Evolutionary conservation across 106 monocot genomes (phyloP).

Genomic region (Dioscorea alata): DNA sequence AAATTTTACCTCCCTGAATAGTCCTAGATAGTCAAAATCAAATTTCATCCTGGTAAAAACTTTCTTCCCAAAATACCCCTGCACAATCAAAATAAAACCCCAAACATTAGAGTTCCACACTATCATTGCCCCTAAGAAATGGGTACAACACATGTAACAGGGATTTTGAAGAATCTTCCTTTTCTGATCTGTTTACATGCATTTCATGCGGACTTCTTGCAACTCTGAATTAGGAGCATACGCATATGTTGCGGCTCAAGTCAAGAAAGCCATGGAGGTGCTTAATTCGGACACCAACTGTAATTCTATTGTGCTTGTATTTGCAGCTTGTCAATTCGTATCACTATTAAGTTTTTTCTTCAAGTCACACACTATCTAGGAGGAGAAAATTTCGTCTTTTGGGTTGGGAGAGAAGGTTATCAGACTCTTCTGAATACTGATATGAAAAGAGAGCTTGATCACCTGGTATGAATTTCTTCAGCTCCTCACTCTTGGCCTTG

Average conservation of each 20-base stretch:
- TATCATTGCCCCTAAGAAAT: too few relatives aligned
- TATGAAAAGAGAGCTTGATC: constrained; percentile 96
- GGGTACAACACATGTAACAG: too few relatives aligned
- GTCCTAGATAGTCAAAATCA: too few relatives aligned
- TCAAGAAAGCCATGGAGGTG: constrained; percentile 98
- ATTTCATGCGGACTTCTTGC: constrained; percentile 10
- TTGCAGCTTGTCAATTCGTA: too few relatives aligned
- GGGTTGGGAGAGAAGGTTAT: constrained; percentile 98
- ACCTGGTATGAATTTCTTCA: constrained; percentile 48
- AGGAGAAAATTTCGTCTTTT: constrained; percentile 97
- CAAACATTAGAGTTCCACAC: too few relatives aligned
- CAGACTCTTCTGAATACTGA: constrained; percentile 95
- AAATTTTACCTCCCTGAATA: too few relatives aligned
- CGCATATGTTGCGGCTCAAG: constrained; percentile 98
- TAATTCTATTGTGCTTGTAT: too few relatives aligned
- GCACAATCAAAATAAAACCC: too few relatives aligned
- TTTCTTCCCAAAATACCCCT: too few relatives aligned
- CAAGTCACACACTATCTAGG: constrained; percentile 93
- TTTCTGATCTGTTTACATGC: neutral
- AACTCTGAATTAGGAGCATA: constrained; percentile 86
- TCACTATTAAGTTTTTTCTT: neutral
- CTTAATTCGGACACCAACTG: too few relatives aligned
- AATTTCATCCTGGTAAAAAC: too few relatives aligned
- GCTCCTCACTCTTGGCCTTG: neutral
- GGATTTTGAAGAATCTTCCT: neutral